These are phyloP conservation scores for Pseudocercospora fuligena DNA, from an alignment of 2,329 filamentous ascomycete genomes.

Conservation along the genomic window DNA sequence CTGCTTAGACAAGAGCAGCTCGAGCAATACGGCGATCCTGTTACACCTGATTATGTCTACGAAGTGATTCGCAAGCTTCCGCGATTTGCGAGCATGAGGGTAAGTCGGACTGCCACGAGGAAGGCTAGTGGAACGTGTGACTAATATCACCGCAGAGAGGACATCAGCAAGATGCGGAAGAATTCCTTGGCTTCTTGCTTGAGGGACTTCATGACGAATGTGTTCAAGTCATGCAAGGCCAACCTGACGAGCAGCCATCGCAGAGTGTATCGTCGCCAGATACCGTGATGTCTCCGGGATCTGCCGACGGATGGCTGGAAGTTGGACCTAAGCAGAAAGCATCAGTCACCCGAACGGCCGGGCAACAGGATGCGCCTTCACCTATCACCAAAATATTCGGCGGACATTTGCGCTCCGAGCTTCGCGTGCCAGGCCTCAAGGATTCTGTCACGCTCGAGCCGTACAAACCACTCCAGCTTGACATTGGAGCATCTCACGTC, in stretches of 20 bases:
- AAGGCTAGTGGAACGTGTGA: too few species aligned
- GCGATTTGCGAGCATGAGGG: slow-evolving; percentile 89
- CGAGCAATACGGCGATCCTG: slow-evolving; percentile 87
- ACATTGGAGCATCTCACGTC: slow-evolving; percentile 86
- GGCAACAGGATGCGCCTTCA: slow-evolving; percentile 58
- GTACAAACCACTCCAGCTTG: slow-evolving; percentile 91
- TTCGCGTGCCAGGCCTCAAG: slow-evolving; percentile 84
- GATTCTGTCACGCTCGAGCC: slow-evolving; percentile 90
- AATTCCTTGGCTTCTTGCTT: slow-evolving; percentile 91
- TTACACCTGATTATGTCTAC: slow-evolving; percentile 94
- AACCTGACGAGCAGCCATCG: slow-evolving; percentile 37
- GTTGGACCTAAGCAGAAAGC: slow-evolving; percentile 91
- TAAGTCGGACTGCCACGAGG: slow-evolving; percentile 50
- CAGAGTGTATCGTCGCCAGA: slow-evolving; percentile 47
- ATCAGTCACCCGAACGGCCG: slow-evolving; percentile 83
- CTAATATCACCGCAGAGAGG: slow-evolving; percentile 65
- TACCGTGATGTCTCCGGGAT: slow-evolving; percentile 46
- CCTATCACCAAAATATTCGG: slow-evolving; percentile 95
- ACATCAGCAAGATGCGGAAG: slow-evolving; percentile 96
- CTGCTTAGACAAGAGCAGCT: slow-evolving; percentile 80
- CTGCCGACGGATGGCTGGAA: slow-evolving; percentile 79
- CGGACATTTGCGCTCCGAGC: slow-evolving; percentile 85
- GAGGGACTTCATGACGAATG: slow-evolving; percentile 95
- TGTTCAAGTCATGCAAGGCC: slow-evolving; percentile 66
- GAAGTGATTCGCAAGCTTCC: slow-evolving; percentile 85